Evolutionary conservation across 2,329 filamentous ascomycete species (phyloP).

Genomic region (Sclerotinia nivalis): DNA sequence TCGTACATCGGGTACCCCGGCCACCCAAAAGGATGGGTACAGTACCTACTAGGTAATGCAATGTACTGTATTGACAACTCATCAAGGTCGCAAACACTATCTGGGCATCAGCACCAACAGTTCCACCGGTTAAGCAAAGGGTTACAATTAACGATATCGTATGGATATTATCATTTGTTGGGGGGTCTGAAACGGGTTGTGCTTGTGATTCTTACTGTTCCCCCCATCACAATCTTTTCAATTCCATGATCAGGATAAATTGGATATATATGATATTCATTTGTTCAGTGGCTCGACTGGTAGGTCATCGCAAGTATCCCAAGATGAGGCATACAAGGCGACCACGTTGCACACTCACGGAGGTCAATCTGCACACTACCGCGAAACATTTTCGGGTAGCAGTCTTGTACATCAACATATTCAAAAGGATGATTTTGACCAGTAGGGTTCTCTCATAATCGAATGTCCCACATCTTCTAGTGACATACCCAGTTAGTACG

Average conservation of each 20-base stretch:
- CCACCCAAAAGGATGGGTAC: conserved; percentile 12
- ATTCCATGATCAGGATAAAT: conserved; percentile 1
- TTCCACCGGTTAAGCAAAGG: conserved; percentile 2
- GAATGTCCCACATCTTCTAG: conserved; percentile 13
- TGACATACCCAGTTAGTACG: conserved; percentile 1
- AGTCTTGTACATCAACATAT: conserved; percentile 12
- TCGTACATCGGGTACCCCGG: conserved; percentile 4
- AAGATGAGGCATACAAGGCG: conserved; percentile 36
- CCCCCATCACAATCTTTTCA: neutral
- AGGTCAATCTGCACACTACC: conserved; percentile 29
- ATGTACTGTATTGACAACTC: conserved; percentile 21
- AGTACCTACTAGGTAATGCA: neutral
- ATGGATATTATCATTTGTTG: neutral
- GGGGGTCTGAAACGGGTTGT: neutral
- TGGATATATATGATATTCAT: neutral
- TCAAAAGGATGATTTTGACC: neutral
- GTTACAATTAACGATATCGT: conserved; percentile 2
- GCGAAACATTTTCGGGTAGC: conserved; percentile 26
- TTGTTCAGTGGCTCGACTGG: neutral
- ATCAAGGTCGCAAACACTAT: conserved; percentile 22
- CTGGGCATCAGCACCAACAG: neutral
- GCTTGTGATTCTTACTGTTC: neutral
- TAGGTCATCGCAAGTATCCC: neutral
- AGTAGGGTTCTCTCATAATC: neutral
- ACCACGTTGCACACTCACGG: conserved; percentile 38